Percentiles rank a stretch among this genome's conserved stretches.
Evolutionary conservation across 2,329 filamentous ascomycete genomes (phyloP).

Genomic region (Botryotinia calthae): DNA sequence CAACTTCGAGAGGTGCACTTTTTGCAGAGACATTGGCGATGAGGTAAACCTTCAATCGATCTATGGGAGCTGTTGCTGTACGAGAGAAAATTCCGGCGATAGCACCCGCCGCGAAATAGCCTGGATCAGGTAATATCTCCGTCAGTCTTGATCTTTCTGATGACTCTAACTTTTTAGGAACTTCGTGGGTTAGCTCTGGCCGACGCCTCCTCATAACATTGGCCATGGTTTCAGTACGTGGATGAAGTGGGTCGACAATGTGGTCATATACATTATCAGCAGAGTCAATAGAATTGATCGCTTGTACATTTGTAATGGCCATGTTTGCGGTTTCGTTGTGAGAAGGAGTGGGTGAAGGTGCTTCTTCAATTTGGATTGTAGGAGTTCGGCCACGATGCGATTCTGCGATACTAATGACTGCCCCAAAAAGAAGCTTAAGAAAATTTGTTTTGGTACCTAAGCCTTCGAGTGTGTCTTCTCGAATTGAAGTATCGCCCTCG

Average conservation of each 20-base stretch:
- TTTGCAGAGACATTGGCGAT: constrained; percentile 78
- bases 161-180: constrained; percentile 25
- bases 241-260: constrained; percentile 6
- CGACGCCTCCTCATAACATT: constrained; percentile 12
- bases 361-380: constrained; percentile 17
- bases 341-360: constrained; percentile 8
- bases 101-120: constrained; percentile 96
- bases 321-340: constrained; percentile 20
- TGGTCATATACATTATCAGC: constrained; percentile 21
- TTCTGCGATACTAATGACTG: constrained; percentile 64
- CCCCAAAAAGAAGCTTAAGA: constrained; percentile 72
- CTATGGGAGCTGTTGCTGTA: constrained; percentile 91
- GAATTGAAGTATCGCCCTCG: constrained; percentile 91
- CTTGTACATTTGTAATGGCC: constrained; percentile 23
- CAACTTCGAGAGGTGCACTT: constrained; percentile 59
- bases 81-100: constrained; percentile 91
- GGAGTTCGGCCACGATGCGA: constrained; percentile 35
- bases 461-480: constrained; percentile 86
- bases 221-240: constrained; percentile 8
- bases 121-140: constrained; percentile 66
- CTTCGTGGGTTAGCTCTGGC: constrained; percentile 21
- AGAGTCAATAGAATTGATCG: constrained; percentile 23
- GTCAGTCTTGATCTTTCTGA: constrained; percentile 35
- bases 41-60: constrained; percentile 95
- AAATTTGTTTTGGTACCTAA: constrained; percentile 82